phyloP scores from a whole-genome alignment of 1,284 basidiomycete species.

The Xerocomus nothofagi region DNA sequence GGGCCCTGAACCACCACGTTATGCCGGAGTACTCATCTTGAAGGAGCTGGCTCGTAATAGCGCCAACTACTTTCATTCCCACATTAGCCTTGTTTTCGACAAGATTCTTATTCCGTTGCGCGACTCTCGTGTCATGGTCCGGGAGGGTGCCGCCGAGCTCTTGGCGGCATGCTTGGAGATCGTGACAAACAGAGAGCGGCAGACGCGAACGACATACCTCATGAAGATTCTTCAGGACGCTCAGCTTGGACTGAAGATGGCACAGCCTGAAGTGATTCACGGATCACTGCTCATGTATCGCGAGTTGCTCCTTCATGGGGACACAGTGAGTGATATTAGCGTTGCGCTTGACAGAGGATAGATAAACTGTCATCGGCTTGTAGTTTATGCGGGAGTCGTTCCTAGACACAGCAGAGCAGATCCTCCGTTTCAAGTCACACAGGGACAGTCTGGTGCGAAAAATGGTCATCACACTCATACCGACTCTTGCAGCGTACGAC shows the following conservation, averaged over 20 bases:
- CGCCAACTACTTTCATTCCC: slow-evolving; percentile 82
- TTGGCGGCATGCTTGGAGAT: slow-evolving; percentile 89
- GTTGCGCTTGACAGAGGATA: slow-evolving; percentile 2
- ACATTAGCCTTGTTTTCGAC: slow-evolving; percentile 85
- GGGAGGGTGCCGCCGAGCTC: slow-evolving; percentile 90
- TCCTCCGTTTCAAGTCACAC: slow-evolving; percentile 86
- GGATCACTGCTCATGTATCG: slow-evolving; percentile 93
- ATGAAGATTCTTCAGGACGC: slow-evolving; percentile 87
- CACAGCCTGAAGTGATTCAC: slow-evolving; percentile 85
- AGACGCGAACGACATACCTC: slow-evolving; percentile 67
- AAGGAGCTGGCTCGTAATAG: slow-evolving; percentile 90
- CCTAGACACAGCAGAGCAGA: slow-evolving; percentile 86
- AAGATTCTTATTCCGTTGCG: slow-evolving; percentile 88
- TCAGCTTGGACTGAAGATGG: slow-evolving; percentile 80
- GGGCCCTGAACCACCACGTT: slow-evolving; percentile 72
- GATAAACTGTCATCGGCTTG: not conserved
- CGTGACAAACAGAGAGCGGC: slow-evolving; percentile 70
- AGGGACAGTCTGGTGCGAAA: slow-evolving; percentile 86
- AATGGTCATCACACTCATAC: slow-evolving; percentile 93
- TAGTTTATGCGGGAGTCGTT: slow-evolving; percentile 95
- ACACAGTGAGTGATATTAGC: slow-evolving; percentile 63
- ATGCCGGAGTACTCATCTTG: slow-evolving; percentile 85
- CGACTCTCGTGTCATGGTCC: slow-evolving; percentile 81
- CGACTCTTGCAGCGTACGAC: slow-evolving; percentile 92
- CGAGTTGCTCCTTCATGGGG: slow-evolving; percentile 89